These are phyloP conservation scores for Linaria vulgaris DNA, from an alignment of 257 asterid genomes.

Conservation along the genomic window DNA sequence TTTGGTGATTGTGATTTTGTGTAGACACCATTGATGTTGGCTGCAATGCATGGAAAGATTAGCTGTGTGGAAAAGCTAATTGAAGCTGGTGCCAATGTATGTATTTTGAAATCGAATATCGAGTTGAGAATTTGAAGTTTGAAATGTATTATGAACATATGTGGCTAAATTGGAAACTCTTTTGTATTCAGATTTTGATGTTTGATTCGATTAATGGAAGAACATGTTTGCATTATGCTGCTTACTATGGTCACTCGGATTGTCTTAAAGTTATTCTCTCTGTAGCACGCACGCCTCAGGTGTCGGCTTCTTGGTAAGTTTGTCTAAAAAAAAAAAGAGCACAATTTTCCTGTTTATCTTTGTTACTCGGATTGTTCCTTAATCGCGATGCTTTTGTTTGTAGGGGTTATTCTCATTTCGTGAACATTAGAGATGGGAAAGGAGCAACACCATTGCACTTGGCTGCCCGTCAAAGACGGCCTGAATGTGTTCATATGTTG, in stretches of 20 bases:
- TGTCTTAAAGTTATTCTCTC: conserved; percentile 77
- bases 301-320: conserved; percentile 82
- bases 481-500: conserved; percentile 71
- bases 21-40: conserved; percentile 97
- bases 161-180: conserved; percentile 21
- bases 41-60: conserved; percentile 98
- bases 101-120: conserved; percentile 24
- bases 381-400: not conserved
- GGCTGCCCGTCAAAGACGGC: conserved; percentile 79
- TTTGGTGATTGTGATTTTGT: conserved; percentile 34
- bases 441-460: conserved; percentile 97
- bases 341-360: too few relatives aligned
- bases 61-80: conserved; percentile 76
- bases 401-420: conserved; percentile 92
- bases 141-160: not conserved
- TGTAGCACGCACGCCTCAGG: conserved; percentile 71
- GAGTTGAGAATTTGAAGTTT: not conserved
- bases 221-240: conserved; percentile 97
- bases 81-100: conserved; percentile 90
- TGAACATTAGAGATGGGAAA: conserved; percentile 86
- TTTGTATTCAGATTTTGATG: conserved; percentile 66
- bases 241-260: conserved; percentile 83
- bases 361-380: not conserved
- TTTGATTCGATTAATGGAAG: conserved; percentile 84
- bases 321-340: not conserved